These are phyloP conservation scores for Calcarisporium arbuscula DNA, from an alignment of 2,329 filamentous ascomycete genomes.

Conservation along the genomic window DNA sequence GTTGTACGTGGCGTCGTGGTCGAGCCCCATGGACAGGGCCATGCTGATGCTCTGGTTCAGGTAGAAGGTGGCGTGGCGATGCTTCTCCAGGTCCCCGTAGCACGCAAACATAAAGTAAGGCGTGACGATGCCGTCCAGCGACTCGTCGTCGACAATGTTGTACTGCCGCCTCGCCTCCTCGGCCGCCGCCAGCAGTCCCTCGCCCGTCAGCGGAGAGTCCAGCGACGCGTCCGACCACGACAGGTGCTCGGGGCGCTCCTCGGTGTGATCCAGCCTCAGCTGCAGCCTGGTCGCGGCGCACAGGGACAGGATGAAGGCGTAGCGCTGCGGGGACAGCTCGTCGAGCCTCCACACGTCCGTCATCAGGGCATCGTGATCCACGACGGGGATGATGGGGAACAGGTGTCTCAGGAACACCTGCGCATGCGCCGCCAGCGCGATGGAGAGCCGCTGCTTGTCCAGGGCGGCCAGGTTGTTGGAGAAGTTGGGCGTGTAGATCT, in stretches of 20 bases:
- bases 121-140: constrained; percentile 20
- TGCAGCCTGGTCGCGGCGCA: constrained; percentile 24
- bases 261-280: constrained; percentile 16
- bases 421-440: constrained; percentile 19
- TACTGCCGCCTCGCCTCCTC: constrained; percentile 20
- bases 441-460: constrained; percentile 14
- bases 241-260: constrained; percentile 9
- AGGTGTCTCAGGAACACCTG: constrained; percentile 22
- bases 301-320: constrained; percentile 21
- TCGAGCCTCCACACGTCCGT: constrained; percentile 18
- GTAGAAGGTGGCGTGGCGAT: constrained; percentile 23
- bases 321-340: constrained; percentile 18
- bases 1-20: constrained; percentile 19
- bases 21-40: constrained; percentile 19
- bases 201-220: constrained; percentile 17
- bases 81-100: constrained; percentile 23
- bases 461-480: constrained; percentile 2
- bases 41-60: constrained; percentile 25
- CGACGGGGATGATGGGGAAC: constrained; percentile 25
- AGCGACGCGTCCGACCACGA: constrained; percentile 13
- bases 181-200: constrained; percentile 18
- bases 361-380: constrained; percentile 20
- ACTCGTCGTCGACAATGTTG: constrained; percentile 20
- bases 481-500: background rate
- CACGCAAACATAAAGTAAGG: constrained; percentile 24